Evolutionary conservation across 192 early-diverging fungal genomes (phyloP).

Genomic region (Umbelopsis ramanniana): DNA sequence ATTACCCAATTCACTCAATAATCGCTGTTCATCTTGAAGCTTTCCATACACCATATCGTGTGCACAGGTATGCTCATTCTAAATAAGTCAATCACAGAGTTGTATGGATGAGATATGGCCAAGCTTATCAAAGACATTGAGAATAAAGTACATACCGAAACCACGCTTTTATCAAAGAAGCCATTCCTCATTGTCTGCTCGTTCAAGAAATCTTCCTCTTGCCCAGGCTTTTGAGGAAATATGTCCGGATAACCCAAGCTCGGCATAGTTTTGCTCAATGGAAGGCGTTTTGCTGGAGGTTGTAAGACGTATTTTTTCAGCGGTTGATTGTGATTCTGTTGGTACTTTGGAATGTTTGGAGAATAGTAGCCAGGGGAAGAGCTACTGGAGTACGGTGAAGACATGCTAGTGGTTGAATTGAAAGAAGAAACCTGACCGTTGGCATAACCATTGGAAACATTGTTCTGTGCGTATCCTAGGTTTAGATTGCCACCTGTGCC

Average conservation of each 20-base stretch:
- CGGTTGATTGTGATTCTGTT: constrained; percentile 28
- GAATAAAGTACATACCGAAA: constrained; percentile 36
- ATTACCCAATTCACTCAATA: constrained; percentile 48
- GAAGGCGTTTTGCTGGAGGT: constrained; percentile 44
- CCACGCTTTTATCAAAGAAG: constrained; percentile 55
- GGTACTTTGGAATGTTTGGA: constrained; percentile 38
- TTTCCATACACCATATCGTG: constrained; percentile 55
- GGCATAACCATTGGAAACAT: constrained; percentile 16
- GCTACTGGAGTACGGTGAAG: constrained; percentile 53
- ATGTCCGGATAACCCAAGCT: constrained; percentile 58
- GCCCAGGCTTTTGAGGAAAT: constrained; percentile 53
- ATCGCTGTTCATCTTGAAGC: constrained; percentile 51
- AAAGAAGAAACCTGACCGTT: constrained; percentile 2
- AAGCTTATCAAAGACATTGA: too few species aligned
- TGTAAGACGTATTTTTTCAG: constrained; percentile 51
- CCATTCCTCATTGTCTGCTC: constrained; percentile 69
- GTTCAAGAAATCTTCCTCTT: constrained; percentile 56
- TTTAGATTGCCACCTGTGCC: constrained; percentile 12
- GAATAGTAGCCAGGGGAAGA: constrained; percentile 51
- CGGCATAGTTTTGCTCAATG: constrained; percentile 43
- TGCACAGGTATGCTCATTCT: constrained; percentile 58
- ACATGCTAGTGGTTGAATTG: constrained; percentile 28
- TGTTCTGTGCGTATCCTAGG: constrained; percentile 4
- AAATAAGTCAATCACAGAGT: not conserved
- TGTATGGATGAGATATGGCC: not conserved